Conservation (phyloP, 768 basidiomycete species). For the Russula emetica region DNA sequence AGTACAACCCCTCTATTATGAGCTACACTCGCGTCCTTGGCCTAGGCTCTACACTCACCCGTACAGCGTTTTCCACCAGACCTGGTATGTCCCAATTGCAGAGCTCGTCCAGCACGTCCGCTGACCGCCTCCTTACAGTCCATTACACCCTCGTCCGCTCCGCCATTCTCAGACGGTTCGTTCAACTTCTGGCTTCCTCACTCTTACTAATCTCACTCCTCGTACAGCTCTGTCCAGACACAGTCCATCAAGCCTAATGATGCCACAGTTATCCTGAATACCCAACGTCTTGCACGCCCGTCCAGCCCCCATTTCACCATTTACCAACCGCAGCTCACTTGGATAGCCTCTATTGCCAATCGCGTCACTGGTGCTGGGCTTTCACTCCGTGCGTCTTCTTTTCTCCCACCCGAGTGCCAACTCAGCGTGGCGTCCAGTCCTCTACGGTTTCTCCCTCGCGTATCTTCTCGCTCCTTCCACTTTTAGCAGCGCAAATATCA, state of each 20-base stretch:
- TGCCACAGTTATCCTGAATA: constrained; percentile 65
- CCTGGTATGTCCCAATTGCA: constrained; percentile 30
- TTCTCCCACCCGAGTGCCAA: neutral
- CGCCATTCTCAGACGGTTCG: constrained; percentile 28
- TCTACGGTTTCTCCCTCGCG: constrained; percentile 83
- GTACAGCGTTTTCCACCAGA: constrained; percentile 40
- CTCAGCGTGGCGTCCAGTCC: constrained; percentile 45
- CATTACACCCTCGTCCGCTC: constrained; percentile 23
- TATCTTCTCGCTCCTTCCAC: constrained; percentile 80
- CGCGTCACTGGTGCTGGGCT: constrained; percentile 81
- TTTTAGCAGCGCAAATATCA: constrained; percentile 73
- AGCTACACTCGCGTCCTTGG: constrained; percentile 51
- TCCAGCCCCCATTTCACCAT: constrained; percentile 94
- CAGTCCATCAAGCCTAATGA: constrained; percentile 60
- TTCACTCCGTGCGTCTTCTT: constrained; percentile 57
- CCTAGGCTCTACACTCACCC: constrained; percentile 53
- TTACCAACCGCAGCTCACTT: constrained; percentile 93
- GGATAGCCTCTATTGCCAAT: constrained; percentile 81
- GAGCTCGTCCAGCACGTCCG: neutral
- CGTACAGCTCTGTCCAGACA: constrained; percentile 53
- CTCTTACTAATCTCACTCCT: neutral
- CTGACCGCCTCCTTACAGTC: constrained; percentile 22
- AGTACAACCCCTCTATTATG: constrained; percentile 24
- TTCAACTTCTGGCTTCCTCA: neutral
- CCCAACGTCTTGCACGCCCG: constrained; percentile 84